Percentiles rank a stretch among this genome's conserved stretches.
phyloP scores from a whole-genome alignment of 1,284 basidiomycete species.

The Agroathelia rolfsii region DNA sequence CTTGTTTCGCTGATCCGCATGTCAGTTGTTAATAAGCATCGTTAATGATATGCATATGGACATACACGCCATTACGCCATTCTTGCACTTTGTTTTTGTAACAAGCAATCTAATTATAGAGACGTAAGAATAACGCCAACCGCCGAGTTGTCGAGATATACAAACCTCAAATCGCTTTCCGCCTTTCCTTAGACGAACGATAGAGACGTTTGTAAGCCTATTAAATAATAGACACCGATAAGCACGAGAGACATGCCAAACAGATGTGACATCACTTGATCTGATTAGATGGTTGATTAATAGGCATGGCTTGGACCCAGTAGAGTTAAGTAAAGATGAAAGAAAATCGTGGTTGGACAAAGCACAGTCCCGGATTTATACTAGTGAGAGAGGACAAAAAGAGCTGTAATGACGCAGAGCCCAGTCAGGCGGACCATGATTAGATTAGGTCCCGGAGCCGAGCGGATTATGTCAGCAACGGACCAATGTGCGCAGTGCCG shows the following conservation, averaged over 20 bases:
- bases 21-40: constrained; percentile 6
- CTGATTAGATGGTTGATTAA: constrained; percentile 80
- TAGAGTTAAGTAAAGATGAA: too few species aligned
- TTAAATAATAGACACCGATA: too few species aligned
- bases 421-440: too few species aligned
- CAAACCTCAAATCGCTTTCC: constrained; percentile 99
- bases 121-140: constrained; percentile 2
- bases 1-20: constrained; percentile 70
- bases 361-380: too few species aligned
- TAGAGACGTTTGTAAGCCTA: constrained; percentile 92
- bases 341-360: too few species aligned
- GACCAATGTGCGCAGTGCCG: too few species aligned
- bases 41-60: constrained; percentile 3
- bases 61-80: constrained; percentile 85
- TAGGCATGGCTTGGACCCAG: constrained; percentile 29
- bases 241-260: constrained; percentile 5
- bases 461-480: too few species aligned
- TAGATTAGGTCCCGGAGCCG: too few species aligned
- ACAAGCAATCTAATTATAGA: constrained; percentile 73
- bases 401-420: too few species aligned
- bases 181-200: constrained; percentile 91
- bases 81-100: constrained; percentile 99
- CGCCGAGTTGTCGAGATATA: too few species aligned
- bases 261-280: constrained; percentile 53
- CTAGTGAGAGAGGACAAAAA: too few species aligned